phyloP scores from a whole-genome alignment of 129 eudicot genomes.

The Sambucus nigra region DNA sequence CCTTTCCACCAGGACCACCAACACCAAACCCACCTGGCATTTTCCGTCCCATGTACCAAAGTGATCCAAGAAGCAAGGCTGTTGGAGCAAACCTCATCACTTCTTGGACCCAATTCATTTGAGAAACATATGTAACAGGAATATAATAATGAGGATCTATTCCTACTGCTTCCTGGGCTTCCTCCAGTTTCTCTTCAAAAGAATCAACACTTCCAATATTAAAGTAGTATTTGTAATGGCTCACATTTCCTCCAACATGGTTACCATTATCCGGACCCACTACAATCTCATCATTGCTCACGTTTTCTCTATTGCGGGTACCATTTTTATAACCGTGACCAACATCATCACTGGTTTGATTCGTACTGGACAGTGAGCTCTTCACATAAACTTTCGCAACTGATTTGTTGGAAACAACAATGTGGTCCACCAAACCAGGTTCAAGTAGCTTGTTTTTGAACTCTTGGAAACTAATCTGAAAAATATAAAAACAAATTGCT shows the following conservation, averaged over 20 bases:
- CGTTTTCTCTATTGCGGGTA: slow-evolving; percentile 15
- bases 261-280: slow-evolving; percentile 25
- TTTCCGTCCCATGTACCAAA: slow-evolving; percentile 35
- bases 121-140: slow-evolving; percentile 55
- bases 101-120: slow-evolving; percentile 45
- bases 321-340: slow-evolving; percentile 22
- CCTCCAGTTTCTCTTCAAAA: slow-evolving; percentile 75
- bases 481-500: neutral
- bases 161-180: slow-evolving; percentile 63
- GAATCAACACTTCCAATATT: slow-evolving; percentile 64
- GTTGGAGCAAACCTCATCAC: slow-evolving; percentile 35
- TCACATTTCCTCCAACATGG: slow-evolving; percentile 10
- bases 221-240: slow-evolving; percentile 43
- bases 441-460: slow-evolving; percentile 66
- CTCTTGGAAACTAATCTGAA: slow-evolving; percentile 87
- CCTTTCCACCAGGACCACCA: slow-evolving; percentile 56
- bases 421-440: slow-evolving; percentile 74
- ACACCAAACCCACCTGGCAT: slow-evolving; percentile 50
- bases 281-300: slow-evolving; percentile 11
- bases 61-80: slow-evolving; percentile 34
- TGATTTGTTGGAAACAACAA: slow-evolving; percentile 47
- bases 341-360: slow-evolving; percentile 17
- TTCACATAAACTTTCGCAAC: slow-evolving; percentile 64
- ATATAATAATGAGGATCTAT: slow-evolving; percentile 56
- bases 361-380: slow-evolving; percentile 15